Evolutionary conservation across 169 alveolate genomes (phyloP), one percentile per base, ranked within the genome.

Genomic region (Babesia bovis): DNA sequence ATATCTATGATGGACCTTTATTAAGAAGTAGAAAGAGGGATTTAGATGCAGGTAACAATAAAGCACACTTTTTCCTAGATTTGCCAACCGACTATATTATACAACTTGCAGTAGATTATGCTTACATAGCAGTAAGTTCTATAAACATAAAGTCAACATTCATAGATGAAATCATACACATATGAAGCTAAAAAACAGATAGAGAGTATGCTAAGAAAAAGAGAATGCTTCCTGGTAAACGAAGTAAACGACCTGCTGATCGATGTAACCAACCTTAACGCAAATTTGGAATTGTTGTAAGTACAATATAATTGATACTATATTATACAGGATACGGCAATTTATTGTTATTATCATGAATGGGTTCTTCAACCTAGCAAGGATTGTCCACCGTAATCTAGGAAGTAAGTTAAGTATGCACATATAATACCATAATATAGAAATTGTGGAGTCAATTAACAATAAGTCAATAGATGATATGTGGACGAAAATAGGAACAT

Each of bases 141-240:
- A 13, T 38, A 9, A 9, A 13, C 7, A 38, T 38, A 38, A 9
- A 47, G 5, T 5, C 6, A 47, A 26, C 26, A 21, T 30, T 12
- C 61, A 33, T 65, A 78, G 86, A 50, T 78, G 47, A 23, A 17
- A 25, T 26, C 10, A 19, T 69, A 78, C 75, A 33, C 47, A 30
- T 21, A 59, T 0, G 65, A 67, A n/a, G 56, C 55, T 21, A 19
- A 25, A 21, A 67, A 41, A 41, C 7, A 4, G 33, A 36, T 78
- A 1, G 82, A 78, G 21, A 10, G 21, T 3, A 13, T 6, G 21
- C 36, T 78, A 4, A 38, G 65, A 69, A 4, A 3, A 26, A 15
- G 86, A 32, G 86, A 78, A n/a, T 78, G 86, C 73, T 38, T 67
- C n/a, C 66, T 78, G 33, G 7, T 67, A 23, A 78, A 78, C 28